Evolutionary conservation across 371 early-diverging fungal genomes (phyloP).

Genomic region (Circinella umbellata): DNA sequence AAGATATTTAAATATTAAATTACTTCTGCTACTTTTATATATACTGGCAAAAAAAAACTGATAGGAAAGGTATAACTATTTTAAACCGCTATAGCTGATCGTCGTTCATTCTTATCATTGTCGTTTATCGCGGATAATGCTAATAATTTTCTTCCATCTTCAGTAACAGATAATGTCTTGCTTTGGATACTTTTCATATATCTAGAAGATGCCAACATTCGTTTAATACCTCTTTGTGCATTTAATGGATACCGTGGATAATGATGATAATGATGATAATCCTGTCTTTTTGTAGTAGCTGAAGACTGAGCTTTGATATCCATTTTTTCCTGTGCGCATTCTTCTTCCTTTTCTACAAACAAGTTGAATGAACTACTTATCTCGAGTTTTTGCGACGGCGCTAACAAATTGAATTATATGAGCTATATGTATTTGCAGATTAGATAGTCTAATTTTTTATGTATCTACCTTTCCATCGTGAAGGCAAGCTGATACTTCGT

Average conservation of each 20-base stretch:
- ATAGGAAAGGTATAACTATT: neutral
- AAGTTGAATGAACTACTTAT: constrained; percentile 8
- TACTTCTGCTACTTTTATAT: no score
- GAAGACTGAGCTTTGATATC: neutral
- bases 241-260: constrained; percentile 2
- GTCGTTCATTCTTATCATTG: neutral
- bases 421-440: no score
- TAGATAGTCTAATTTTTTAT: neutral
- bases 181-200: constrained; percentile 27
- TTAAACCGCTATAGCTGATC: constrained; percentile 1
- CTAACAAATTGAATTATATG: constrained; percentile 1
- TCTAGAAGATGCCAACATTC: constrained; percentile 33
- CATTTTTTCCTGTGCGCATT: neutral
- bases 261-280: neutral
- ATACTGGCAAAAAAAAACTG: neutral
- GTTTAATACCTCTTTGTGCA: constrained; percentile 14
- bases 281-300: neutral
- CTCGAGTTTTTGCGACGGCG: constrained; percentile 27
- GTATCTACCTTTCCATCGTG: constrained; percentile 4
- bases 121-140: neutral
- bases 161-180: constrained; percentile 17
- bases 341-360: no score
- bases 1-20: no score
- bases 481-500: constrained; percentile 1
- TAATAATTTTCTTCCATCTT: constrained; percentile 9